Conservation (phyloP, 495 filamentous ascomycete genomes). For the Evernia prunastri region DNA sequence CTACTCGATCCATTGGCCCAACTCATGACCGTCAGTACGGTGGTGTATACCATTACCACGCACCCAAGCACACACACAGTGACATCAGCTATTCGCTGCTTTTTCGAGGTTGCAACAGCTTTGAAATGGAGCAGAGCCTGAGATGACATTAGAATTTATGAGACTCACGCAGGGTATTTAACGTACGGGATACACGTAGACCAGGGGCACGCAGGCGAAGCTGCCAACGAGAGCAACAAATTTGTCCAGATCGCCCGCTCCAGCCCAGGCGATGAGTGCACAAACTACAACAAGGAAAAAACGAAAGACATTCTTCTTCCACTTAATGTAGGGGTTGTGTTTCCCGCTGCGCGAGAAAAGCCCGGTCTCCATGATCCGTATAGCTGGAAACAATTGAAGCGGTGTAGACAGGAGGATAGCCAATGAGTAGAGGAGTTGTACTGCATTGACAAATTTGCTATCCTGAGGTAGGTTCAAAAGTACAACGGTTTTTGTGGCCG, state of each 20-base stretch:
- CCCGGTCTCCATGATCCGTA: slow-evolving; percentile 64
- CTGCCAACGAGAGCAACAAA: slow-evolving; percentile 93
- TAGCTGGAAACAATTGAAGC: slow-evolving; percentile 93
- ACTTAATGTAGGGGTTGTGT: slow-evolving; percentile 93
- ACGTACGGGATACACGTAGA: slow-evolving; percentile 95
- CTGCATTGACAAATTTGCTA: slow-evolving; percentile 87
- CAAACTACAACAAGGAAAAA: slow-evolving; percentile 86
- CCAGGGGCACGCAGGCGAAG: slow-evolving; percentile 94
- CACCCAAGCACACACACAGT: slow-evolving; percentile 72
- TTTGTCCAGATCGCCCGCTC: slow-evolving; percentile 90
- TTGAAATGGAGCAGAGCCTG: slow-evolving; percentile 84
- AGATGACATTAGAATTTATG: slow-evolving; percentile 16
- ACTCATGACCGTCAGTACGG: slow-evolving; percentile 69
- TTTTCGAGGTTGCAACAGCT: slow-evolving; percentile 59
- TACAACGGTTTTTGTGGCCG: slow-evolving; percentile 89
- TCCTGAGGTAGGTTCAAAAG: slow-evolving; percentile 95
- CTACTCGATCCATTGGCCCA: slow-evolving; percentile 55
- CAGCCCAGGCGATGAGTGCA: slow-evolving; percentile 81
- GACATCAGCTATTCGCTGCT: slow-evolving; percentile 64
- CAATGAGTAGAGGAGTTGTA: slow-evolving; percentile 91
- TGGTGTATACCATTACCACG: slow-evolving; percentile 85
- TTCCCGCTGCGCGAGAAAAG: slow-evolving; percentile 82
- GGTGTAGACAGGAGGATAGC: slow-evolving; percentile 92
- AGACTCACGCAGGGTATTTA: not conserved
- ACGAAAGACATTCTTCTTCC: slow-evolving; percentile 95